Evolutionary conservation across 1,284 basidiomycete genomes (phyloP).

Genomic region (Thecaphora thlaspeos): DNA sequence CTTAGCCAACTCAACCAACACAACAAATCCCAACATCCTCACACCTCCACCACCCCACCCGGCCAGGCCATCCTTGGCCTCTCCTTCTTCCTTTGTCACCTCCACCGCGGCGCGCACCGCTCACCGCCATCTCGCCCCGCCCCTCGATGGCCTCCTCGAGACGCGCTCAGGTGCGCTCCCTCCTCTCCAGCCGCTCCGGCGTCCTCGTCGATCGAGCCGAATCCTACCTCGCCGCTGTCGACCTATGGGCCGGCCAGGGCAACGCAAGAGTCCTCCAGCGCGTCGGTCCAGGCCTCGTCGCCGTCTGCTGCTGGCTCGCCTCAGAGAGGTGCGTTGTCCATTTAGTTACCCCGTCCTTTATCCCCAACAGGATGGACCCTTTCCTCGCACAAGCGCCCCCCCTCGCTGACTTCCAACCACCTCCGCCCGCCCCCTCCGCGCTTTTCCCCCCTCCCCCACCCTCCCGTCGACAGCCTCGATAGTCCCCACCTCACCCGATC

Average conservation of each 20-base stretch:
- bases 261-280: constrained; percentile 35
- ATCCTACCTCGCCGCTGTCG: constrained; percentile 34
- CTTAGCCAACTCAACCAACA: too few relatives aligned
- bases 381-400: neutral
- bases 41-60: too few relatives aligned
- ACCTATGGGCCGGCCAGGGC: constrained; percentile 33
- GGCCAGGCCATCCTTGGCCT: too few relatives aligned
- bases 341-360: too few relatives aligned
- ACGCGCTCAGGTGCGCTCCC: constrained; percentile 27
- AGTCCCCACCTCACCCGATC: constrained; percentile 10
- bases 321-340: constrained; percentile 21
- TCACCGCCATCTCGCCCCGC: too few relatives aligned
- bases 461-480: constrained; percentile 14
- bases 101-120: too few relatives aligned
- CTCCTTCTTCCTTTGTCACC: too few relatives aligned
- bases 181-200: constrained; percentile 26
- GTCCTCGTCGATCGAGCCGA: constrained; percentile 33
- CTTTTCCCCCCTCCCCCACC: neutral
- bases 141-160: constrained; percentile 33
- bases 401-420: neutral
- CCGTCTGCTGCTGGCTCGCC: constrained; percentile 31
- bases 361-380: too few relatives aligned
- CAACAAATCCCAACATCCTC: too few relatives aligned
- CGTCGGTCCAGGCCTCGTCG: constrained; percentile 30
- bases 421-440: too few relatives aligned